These are phyloP conservation scores for Coemansia sp. DNA, from an alignment of 192 early-diverging fungal genomes.

Conservation along the genomic window DNA sequence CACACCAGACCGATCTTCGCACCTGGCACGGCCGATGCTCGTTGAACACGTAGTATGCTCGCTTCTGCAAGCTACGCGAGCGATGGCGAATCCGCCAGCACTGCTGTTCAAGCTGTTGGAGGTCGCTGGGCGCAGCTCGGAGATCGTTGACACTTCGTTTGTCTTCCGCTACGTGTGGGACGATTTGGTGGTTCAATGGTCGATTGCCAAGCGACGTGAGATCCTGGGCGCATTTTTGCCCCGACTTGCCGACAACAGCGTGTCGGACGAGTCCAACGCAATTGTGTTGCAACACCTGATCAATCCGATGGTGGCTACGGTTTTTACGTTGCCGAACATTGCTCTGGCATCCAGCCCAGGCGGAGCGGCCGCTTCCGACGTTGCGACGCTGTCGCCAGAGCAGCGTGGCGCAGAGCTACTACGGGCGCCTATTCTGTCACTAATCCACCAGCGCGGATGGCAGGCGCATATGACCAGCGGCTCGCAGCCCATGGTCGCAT, in stretches of 20 bases:
- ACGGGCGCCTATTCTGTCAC: constrained; percentile 19
- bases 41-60: constrained; percentile 31
- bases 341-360: constrained; percentile 54
- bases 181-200: constrained; percentile 56
- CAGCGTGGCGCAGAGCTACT: constrained; percentile 40
- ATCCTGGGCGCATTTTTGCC: constrained; percentile 59
- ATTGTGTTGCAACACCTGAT: constrained; percentile 73
- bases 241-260: constrained; percentile 58
- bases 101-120: constrained; percentile 44
- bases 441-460: constrained; percentile 46
- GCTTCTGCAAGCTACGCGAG: constrained; percentile 31
- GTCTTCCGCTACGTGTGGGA: constrained; percentile 40
- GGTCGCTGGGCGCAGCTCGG: constrained; percentile 33
- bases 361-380: constrained; percentile 60
- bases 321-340: constrained; percentile 63
- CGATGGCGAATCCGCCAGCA: constrained; percentile 24
- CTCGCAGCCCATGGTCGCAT: constrained; percentile 15
- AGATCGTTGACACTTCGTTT: constrained; percentile 32
- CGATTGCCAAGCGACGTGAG: constrained; percentile 60
- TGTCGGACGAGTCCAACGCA: constrained; percentile 66
- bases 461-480: constrained; percentile 32
- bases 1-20: constrained; percentile 13
- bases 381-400: constrained; percentile 18
- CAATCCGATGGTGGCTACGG: constrained; percentile 67
- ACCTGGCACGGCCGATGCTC: constrained; percentile 24